These are phyloP conservation scores for Tuber umbilicatum DNA, from an alignment of 495 filamentous ascomycete species.

Conservation along the genomic window DNA sequence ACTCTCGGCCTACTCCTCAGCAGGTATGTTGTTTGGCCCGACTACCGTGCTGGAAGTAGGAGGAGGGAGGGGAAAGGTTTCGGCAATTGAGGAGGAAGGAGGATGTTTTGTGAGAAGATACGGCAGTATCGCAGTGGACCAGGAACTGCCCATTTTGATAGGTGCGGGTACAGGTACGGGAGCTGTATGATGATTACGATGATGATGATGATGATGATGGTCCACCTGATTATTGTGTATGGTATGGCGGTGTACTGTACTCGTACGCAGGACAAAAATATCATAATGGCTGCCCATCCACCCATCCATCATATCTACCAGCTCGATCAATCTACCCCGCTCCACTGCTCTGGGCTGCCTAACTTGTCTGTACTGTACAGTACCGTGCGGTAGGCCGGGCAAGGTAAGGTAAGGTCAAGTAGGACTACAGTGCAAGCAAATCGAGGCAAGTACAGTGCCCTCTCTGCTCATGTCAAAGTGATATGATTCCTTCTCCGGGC, in stretches of 20 bases:
- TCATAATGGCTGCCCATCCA: not conserved
- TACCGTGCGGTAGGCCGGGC: not conserved
- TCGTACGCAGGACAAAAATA: not conserved
- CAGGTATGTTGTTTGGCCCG: not conserved
- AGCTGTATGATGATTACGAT: not conserved
- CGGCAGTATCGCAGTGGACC: not conserved
- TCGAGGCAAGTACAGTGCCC: not conserved
- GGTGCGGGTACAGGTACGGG: not conserved
- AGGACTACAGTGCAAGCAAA: not conserved
- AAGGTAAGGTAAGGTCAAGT: not conserved
- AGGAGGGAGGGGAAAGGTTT: not conserved
- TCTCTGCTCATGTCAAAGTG: conserved; percentile 1
- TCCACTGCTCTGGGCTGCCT: not conserved
- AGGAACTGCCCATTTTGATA: conserved; percentile 2
- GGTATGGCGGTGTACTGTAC: not conserved
- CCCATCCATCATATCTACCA: not conserved
- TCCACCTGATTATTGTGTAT: not conserved
- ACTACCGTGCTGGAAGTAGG: not conserved
- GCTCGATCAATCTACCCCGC: not conserved
- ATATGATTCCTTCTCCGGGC: not conserved
- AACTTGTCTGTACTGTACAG: too few relatives aligned
- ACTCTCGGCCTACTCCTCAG: not conserved
- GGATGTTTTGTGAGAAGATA: not conserved
- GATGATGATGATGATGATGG: not conserved
- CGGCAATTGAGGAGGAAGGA: not conserved